Conservation (phyloP, 768 basidiomycete genomes). For the Tricholoma hemisulphureum region DNA sequence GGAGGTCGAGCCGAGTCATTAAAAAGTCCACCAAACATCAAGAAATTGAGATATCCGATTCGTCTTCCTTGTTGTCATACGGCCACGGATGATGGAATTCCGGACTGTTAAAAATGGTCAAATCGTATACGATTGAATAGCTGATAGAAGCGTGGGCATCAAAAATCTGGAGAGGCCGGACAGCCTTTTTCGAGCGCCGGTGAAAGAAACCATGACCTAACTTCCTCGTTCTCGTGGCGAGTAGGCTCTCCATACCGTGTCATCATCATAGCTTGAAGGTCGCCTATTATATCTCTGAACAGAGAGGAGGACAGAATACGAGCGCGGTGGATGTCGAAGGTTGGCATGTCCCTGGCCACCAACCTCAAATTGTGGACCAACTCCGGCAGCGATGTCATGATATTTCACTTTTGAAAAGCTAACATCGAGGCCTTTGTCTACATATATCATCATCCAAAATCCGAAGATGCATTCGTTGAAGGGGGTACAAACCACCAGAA, state of each 20-base stretch:
- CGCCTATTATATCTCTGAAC: conserved; percentile 9
- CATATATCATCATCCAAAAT: neutral
- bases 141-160: too few species aligned
- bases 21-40: too few species aligned
- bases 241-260: conserved; percentile 1
- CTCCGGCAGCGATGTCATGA: neutral
- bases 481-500: too few species aligned
- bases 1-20: too few species aligned
- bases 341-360: neutral
- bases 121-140: too few species aligned
- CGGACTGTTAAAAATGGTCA: too few species aligned
- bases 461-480: too few species aligned
- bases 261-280: conserved; percentile 6
- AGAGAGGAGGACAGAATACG: conserved; percentile 11
- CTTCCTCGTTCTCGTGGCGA: neutral
- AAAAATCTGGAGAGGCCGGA: too few species aligned
- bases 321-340: conserved; percentile 11
- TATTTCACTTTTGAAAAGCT: neutral
- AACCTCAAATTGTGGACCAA: neutral
- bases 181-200: neutral
- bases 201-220: neutral
- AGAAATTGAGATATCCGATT: too few species aligned
- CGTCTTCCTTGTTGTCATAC: too few species aligned
- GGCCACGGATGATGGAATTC: too few species aligned
- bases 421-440: neutral